Evolutionary conservation across 2,329 filamentous ascomycete species (phyloP).

Genomic region (Alternaria dauci): DNA sequence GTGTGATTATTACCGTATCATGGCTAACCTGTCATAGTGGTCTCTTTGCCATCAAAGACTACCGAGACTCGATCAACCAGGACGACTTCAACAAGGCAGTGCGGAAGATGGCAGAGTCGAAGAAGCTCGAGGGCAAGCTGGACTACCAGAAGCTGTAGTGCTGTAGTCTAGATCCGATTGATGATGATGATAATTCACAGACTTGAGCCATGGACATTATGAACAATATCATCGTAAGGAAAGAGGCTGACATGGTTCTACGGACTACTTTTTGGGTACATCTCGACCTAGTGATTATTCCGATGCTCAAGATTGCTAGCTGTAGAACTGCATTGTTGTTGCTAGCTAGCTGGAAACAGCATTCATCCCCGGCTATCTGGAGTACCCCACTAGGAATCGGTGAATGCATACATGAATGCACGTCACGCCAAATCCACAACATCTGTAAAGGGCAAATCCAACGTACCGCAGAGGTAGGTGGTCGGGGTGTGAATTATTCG

Average conservation of each 20-base stretch:
- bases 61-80: slow-evolving; percentile 93
- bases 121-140: slow-evolving; percentile 98
- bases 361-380: not conserved
- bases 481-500: not conserved
- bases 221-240: slow-evolving; percentile 12
- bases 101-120: slow-evolving; percentile 93
- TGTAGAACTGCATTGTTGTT: not conserved
- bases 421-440: not conserved
- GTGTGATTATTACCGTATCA: not conserved
- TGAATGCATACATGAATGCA: not conserved
- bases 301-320: not conserved
- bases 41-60: slow-evolving; percentile 97
- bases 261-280: not conserved
- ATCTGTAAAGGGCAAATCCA: not conserved
- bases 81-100: slow-evolving; percentile 99
- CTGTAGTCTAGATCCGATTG: not conserved
- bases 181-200: slow-evolving; percentile 26
- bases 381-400: not conserved
- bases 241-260: not conserved
- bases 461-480: not conserved
- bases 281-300: not conserved
- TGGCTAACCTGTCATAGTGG: slow-evolving; percentile 66
- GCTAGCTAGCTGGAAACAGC: too few relatives aligned
- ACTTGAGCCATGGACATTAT: slow-evolving; percentile 14
- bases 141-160: slow-evolving; percentile 92